Evolutionary conservation across 352 stramenopile genomes (phyloP), one percentile per base, ranked within the genome.

Genomic region (Globisporangium middletonii): DNA sequence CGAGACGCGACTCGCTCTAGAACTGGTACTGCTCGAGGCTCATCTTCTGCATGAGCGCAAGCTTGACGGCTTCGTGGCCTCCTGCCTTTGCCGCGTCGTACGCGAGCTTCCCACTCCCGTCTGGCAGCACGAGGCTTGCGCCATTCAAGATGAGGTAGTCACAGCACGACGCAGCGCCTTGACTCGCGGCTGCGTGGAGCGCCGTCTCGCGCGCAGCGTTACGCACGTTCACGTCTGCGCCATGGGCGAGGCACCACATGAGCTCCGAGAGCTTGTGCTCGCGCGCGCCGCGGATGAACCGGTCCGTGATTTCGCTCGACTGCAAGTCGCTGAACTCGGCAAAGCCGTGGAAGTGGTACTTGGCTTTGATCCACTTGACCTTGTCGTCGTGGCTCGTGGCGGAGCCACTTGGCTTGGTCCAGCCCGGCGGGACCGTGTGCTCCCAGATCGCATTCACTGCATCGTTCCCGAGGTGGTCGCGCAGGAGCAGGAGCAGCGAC

Each of bases 121-220:
- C 80, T 0, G 68, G 62, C 2, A 81, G 23, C n/a, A 72, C 68
- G 8, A 90, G 55, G n/a, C 73, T 89, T 15, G 85, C 79, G 28
- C 85, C 85, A 43, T 95, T 95, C 3, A 90, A 62, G 35, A 95
- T 59, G 4, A 95, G 62, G 55, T 90, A 95, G 19, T 95, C 79
- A 42, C 83, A 95, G 54, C 75, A 89, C 0, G 59, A 42, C 12
- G 67, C 49, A 6, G 72, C 64, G 0, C 82, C 82, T 0, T 33
- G 28, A 4, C 62, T 61, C 45, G 85, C 81, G 8, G 68, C 69
- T 1, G 73, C 58, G 42, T 92, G 76, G 26, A 95, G 63, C 37
- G 83, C 79, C 2, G 81, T 89, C 60, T 89, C 67, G 0, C 75
- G 58, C n/a, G 73, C 60, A 1, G 73, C 63, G 13, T 75, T 77